These are phyloP conservation scores for Penicillium griseofulvum DNA, from an alignment of 2,329 filamentous ascomycete genomes.

Conservation along the genomic window DNA sequence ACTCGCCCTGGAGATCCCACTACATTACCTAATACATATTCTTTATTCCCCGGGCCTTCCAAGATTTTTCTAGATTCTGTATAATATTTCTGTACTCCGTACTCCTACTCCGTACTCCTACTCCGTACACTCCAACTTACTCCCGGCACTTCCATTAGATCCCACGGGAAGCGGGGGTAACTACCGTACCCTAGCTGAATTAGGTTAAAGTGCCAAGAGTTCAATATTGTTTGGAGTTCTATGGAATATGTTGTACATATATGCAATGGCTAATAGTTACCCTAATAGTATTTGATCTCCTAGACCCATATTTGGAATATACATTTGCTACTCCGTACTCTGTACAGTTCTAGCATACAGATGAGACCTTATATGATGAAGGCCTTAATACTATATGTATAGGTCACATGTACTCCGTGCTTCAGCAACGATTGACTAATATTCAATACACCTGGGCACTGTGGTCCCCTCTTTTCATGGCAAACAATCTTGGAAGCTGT, in stretches of 20 bases:
- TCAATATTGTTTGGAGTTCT: no score
- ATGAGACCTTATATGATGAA: no score
- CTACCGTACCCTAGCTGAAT: neutral
- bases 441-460: neutral
- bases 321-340: neutral
- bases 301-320: neutral
- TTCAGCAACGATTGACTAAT: neutral
- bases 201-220: neutral
- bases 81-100: no score
- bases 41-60: no score
- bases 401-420: neutral
- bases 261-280: neutral
- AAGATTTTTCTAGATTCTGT: no score
- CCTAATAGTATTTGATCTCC: no score
- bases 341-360: no score
- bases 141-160: neutral
- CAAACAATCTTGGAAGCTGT: neutral
- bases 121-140: neutral
- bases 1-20: no score
- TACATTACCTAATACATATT: no score
- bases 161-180: neutral
- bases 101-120: no score
- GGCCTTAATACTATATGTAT: neutral
- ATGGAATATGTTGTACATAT: no score
- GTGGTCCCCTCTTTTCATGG: neutral